These are phyloP conservation scores for Magnusiomyces magnusii DNA, from an alignment of 1,139 yeast species.

Conservation along the genomic window DNA sequence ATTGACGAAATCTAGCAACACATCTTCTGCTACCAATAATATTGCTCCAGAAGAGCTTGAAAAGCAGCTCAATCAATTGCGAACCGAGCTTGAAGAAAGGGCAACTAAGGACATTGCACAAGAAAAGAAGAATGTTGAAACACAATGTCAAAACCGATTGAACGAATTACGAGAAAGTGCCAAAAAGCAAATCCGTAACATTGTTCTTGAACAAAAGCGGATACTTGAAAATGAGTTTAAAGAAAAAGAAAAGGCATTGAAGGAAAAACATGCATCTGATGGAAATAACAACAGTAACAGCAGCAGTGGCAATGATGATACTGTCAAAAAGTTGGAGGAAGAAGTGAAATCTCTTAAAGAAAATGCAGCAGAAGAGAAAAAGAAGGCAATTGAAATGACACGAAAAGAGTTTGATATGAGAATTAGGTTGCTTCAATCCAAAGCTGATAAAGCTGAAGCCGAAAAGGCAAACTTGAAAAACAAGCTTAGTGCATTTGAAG, in stretches of 20 bases:
- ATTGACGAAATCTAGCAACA: neutral
- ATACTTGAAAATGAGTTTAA: constrained; percentile 10
- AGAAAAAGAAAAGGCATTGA: constrained; percentile 12
- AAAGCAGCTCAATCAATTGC: neutral
- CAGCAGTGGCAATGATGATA: constrained; percentile 2
- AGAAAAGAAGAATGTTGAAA: constrained; percentile 6
- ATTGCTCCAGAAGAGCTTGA: neutral
- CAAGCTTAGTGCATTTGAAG: constrained; percentile 8
- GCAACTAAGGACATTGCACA: neutral
- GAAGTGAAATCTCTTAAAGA: constrained; percentile 12
- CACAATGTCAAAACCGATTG: constrained; percentile 2
- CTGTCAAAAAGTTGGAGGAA: constrained; percentile 11
- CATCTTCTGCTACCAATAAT: constrained; percentile 30
- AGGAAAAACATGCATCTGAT: neutral
- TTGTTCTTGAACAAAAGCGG: neutral
- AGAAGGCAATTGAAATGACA: constrained; percentile 20
- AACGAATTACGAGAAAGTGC: neutral
- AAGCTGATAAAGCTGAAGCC: constrained; percentile 32
- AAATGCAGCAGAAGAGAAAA: constrained; percentile 19
- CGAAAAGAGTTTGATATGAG: constrained; percentile 31
- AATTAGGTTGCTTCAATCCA: constrained; percentile 29
- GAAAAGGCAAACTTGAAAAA: constrained; percentile 28
- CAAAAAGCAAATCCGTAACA: constrained; percentile 1
- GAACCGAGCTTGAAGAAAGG: neutral
- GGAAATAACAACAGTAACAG: neutral